These are phyloP conservation scores for Lentithecium fluviatile DNA, from an alignment of 495 filamentous ascomycete genomes.

Conservation along the genomic window DNA sequence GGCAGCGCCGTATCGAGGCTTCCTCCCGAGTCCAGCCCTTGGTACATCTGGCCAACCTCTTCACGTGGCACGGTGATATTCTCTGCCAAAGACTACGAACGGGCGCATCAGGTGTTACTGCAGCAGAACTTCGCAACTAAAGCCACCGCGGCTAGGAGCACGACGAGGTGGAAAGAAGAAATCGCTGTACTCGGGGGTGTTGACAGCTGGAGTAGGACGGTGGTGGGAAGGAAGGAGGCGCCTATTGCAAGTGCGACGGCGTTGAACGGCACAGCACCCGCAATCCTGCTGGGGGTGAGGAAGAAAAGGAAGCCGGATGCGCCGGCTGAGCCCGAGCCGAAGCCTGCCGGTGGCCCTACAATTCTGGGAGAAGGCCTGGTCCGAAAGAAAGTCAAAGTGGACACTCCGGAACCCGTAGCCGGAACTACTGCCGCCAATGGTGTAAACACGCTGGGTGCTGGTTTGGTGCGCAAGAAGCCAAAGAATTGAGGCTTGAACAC, in stretches of 20 bases:
- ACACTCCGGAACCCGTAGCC: constrained; percentile 16
- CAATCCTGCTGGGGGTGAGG: constrained; percentile 38
- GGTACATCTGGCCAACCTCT: constrained; percentile 67
- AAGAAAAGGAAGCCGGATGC: constrained; percentile 39
- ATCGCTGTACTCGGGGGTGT: constrained; percentile 54
- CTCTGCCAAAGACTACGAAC: constrained; percentile 69
- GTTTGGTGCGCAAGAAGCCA: constrained; percentile 65
- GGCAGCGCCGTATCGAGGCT: constrained; percentile 29
- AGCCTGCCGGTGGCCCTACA: constrained; percentile 36
- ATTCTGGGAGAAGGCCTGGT: constrained; percentile 49
- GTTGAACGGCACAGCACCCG: constrained; percentile 2
- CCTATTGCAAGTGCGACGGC: background rate
- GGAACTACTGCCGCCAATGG: constrained; percentile 10
- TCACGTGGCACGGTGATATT: constrained; percentile 71
- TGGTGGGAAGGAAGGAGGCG: constrained; percentile 48
- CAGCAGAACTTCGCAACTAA: constrained; percentile 77
- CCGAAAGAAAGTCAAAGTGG: constrained; percentile 41
- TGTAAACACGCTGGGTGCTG: constrained; percentile 59
- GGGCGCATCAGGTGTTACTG: constrained; percentile 74
- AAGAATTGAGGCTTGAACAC: constrained; percentile 43
- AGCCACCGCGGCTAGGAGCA: constrained; percentile 66
- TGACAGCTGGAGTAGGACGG: constrained; percentile 55
- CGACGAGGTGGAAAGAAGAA: constrained; percentile 68
- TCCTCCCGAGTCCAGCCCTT: constrained; percentile 51
- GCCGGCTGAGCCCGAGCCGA: constrained; percentile 40